Conservation (phyloP, 306 rosid species). For the Erythrophleum fordii region DNA sequence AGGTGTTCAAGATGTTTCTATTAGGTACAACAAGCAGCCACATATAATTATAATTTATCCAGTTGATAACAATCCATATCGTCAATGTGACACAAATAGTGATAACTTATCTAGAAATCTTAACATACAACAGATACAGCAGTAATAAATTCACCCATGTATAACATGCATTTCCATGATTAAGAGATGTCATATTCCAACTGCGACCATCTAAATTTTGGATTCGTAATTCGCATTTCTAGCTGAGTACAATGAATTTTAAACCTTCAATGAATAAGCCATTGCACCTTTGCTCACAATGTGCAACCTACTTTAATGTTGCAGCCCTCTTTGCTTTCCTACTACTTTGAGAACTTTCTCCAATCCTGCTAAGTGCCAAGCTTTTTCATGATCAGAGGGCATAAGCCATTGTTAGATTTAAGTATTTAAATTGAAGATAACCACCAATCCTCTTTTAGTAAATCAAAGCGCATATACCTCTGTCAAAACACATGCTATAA, state of each 20-base stretch:
- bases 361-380: too few relatives aligned
- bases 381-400: not conserved
- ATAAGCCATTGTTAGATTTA: not conserved
- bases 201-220: not conserved
- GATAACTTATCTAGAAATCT: not conserved
- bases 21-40: not conserved
- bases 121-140: not conserved
- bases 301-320: not conserved
- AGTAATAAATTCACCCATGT: not conserved
- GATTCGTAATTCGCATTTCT: not conserved
- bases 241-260: not conserved
- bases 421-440: not conserved
- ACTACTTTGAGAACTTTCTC: too few relatives aligned
- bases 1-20: not conserved
- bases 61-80: not conserved
- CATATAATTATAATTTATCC: not conserved
- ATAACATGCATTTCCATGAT: not conserved
- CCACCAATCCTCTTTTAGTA: not conserved
- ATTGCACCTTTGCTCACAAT: not conserved
- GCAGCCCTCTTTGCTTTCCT: too few relatives aligned
- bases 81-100: not conserved
- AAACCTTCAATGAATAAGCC: not conserved
- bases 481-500: not conserved
- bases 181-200: not conserved
- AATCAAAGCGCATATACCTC: not conserved